Conservation (phyloP, 2,329 filamentous ascomycete species). For the Botrytis cinerea region DNA sequence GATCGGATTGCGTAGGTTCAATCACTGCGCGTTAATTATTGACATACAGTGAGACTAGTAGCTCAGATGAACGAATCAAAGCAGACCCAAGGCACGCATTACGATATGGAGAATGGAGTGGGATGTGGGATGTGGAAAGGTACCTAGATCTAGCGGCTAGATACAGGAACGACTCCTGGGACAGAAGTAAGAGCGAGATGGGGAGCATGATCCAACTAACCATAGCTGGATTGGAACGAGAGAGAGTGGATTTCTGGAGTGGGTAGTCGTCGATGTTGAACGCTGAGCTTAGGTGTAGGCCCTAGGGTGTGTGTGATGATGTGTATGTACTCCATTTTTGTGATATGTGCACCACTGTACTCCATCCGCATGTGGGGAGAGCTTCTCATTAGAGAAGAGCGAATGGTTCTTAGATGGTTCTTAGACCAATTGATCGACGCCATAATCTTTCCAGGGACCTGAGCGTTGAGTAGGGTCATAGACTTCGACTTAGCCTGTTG, state of each 20-base stretch:
- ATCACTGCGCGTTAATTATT: slow-evolving; percentile 1
- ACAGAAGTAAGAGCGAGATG: slow-evolving; percentile 11
- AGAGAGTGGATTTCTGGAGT: slow-evolving; percentile 6
- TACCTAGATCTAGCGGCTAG: slow-evolving; percentile 17
- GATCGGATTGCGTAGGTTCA: background rate
- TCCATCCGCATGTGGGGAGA: slow-evolving; percentile 5
- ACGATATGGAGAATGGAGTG: background rate
- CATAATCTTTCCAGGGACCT: slow-evolving; percentile 11
- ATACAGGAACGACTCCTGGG: slow-evolving; percentile 9
- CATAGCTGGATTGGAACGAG: background rate
- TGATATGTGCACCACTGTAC: background rate
- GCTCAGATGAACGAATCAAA: slow-evolving; percentile 9
- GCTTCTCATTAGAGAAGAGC: background rate
- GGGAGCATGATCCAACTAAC: slow-evolving; percentile 15
- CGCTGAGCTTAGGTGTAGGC: background rate
- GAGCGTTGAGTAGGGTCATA: background rate
- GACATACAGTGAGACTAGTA: background rate
- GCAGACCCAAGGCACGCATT: background rate
- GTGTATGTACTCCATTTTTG: slow-evolving; percentile 5
- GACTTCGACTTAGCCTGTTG: background rate
- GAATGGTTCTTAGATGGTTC: background rate
- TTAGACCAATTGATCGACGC: slow-evolving; percentile 8
- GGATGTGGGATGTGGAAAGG: background rate
- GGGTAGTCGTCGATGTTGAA: background rate
- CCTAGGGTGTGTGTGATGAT: slow-evolving; percentile 13